Evolutionary conservation across 108 stramenopile genomes (phyloP).

Genomic region (Cyclotella sp.): DNA sequence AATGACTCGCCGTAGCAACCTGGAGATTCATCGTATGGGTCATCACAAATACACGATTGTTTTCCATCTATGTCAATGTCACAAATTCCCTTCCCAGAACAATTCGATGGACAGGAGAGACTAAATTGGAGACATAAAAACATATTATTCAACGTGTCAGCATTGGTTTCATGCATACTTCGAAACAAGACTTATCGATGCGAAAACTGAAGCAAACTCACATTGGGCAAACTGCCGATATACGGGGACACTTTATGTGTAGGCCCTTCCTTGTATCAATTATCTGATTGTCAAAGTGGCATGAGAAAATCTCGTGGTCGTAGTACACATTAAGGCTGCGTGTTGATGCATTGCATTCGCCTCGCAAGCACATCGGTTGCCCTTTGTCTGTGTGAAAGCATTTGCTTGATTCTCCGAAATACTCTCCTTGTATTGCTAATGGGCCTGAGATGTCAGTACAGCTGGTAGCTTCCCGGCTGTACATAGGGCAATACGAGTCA

Average conservation of each 20-base stretch:
- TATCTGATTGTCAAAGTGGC: conserved; percentile 31
- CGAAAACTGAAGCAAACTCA: neutral
- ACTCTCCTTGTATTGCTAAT: conserved; percentile 24
- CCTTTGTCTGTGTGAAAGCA: conserved; percentile 40
- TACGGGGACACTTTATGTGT: conserved; percentile 38
- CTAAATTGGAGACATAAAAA: neutral
- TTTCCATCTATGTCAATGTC: conserved; percentile 45
- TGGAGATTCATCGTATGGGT: conserved; percentile 43
- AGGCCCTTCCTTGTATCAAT: conserved; percentile 40
- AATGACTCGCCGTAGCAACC: conserved; percentile 31
- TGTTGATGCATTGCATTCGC: conserved; percentile 33
- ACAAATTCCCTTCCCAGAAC: conserved; percentile 45
- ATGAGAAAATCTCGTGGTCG: conserved; percentile 26
- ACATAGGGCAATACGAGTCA: conserved; percentile 35
- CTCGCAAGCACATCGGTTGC: conserved; percentile 37
- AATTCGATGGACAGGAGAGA: conserved; percentile 45
- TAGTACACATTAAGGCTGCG: conserved; percentile 32
- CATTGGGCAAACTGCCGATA: conserved; percentile 38
- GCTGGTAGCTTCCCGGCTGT: conserved; percentile 32
- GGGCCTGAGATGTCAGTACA: conserved; percentile 27
- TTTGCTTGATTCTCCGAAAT: conserved; percentile 44
- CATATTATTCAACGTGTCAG: neutral
- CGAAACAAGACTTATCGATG: neutral
- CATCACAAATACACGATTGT: conserved; percentile 43
- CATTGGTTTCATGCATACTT: neutral